phyloP scores from a whole-genome alignment of 108 stramenopile genomes.

The Skeletonema menzelii region DNA sequence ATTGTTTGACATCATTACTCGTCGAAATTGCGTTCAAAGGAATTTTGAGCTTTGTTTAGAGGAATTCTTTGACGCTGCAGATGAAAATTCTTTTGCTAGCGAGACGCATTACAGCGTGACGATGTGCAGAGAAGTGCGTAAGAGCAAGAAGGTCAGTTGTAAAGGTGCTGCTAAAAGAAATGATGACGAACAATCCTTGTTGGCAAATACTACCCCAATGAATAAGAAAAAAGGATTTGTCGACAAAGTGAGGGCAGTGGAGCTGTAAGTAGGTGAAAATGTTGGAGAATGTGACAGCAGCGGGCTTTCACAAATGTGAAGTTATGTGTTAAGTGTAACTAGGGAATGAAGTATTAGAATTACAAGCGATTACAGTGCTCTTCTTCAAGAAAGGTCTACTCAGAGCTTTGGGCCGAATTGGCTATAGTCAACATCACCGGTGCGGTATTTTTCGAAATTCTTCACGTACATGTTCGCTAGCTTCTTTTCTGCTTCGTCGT shows the following conservation, averaged over 20 bases:
- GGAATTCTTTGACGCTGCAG: not conserved
- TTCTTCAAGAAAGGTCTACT: not conserved
- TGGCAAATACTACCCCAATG: not conserved
- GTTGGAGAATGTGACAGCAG: too few species aligned
- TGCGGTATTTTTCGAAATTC: constrained; percentile 94
- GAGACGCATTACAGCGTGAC: not conserved
- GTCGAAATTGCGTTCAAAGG: not conserved
- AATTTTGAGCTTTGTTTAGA: not conserved
- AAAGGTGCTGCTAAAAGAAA: not conserved
- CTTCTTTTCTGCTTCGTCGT: constrained; percentile 86
- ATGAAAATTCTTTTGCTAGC: not conserved
- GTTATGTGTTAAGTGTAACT: too few species aligned
- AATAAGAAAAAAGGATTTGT: not conserved
- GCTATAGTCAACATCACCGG: constrained; percentile 80
- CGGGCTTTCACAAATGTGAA: too few species aligned
- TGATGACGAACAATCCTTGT: not conserved
- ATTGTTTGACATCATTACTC: not conserved
- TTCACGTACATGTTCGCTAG: constrained; percentile 92
- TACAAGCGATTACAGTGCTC: not conserved
- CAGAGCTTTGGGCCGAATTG: constrained; percentile 81
- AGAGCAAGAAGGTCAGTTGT: not conserved
- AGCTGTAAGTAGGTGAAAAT: too few species aligned
- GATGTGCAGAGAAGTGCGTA: not conserved
- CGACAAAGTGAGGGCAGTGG: not conserved
- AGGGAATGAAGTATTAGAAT: not conserved